These are phyloP conservation scores for Dactylellina drechsleri DNA, from an alignment of 2,329 filamentous ascomycete species.

Conservation along the genomic window DNA sequence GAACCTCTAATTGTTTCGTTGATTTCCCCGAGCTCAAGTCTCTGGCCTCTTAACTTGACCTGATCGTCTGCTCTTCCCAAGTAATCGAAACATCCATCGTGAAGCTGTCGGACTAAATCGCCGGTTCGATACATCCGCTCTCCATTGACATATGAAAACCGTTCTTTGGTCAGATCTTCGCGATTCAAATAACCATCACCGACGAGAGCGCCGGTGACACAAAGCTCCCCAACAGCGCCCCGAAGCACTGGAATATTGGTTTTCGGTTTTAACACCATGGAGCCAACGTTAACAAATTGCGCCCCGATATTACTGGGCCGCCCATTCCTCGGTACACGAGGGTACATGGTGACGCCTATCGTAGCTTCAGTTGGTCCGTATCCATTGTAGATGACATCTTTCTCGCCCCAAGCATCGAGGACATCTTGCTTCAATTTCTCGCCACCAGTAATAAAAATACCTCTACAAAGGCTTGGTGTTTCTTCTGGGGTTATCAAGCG, in stretches of 20 bases:
- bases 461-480: slow-evolving; percentile 79
- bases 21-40: slow-evolving; percentile 90
- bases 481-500: slow-evolving; percentile 80
- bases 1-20: slow-evolving; percentile 79
- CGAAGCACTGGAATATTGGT: slow-evolving; percentile 77
- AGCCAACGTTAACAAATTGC: slow-evolving; percentile 87
- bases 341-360: slow-evolving; percentile 90
- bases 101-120: slow-evolving; percentile 82
- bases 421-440: slow-evolving; percentile 90
- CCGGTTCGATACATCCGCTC: slow-evolving; percentile 80
- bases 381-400: slow-evolving; percentile 86
- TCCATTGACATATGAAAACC: slow-evolving; percentile 70
- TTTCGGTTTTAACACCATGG: slow-evolving; percentile 77
- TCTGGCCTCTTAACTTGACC: slow-evolving; percentile 87
- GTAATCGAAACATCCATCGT: slow-evolving; percentile 86
- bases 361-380: slow-evolving; percentile 91
- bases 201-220: slow-evolving; percentile 85
- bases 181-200: slow-evolving; percentile 89
- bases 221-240: slow-evolving; percentile 86
- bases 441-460: slow-evolving; percentile 92
- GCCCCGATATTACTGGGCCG: slow-evolving; percentile 87
- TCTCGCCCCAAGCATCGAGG: slow-evolving; percentile 82
- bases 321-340: slow-evolving; percentile 79
- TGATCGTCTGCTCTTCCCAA: slow-evolving; percentile 89
- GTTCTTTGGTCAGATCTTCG: slow-evolving; percentile 77